Evolutionary conservation across 2,329 filamentous ascomycete species (phyloP).

Genomic region (Massarina eburnea): DNA sequence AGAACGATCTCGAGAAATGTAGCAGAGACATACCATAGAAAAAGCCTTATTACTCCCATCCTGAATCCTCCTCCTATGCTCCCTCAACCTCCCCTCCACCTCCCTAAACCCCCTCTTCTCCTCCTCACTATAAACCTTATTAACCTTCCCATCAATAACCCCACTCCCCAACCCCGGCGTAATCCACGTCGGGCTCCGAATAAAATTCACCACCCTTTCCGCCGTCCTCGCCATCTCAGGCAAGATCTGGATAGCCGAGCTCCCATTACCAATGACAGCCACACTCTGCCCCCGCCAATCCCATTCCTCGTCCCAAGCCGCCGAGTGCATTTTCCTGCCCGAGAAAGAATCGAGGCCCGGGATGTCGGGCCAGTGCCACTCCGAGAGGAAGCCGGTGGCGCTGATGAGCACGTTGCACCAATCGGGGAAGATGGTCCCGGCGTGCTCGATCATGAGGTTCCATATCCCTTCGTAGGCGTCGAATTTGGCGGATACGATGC

Average conservation of each 20-base stretch:
- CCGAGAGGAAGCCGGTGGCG: constrained; percentile 9
- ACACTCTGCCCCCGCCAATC: constrained; percentile 3
- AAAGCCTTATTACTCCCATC: constrained; percentile 2
- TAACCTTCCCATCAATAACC: constrained; percentile 1
- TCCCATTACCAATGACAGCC: constrained; percentile 6
- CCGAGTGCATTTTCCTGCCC: constrained; percentile 11
- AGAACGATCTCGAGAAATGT: constrained; percentile 31
- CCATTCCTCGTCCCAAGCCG: constrained; percentile 8
- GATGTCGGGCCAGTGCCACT: constrained; percentile 32
- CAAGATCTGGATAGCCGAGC: constrained; percentile 7
- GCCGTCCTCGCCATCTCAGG: constrained; percentile 1
- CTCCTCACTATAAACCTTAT: constrained; percentile 1
- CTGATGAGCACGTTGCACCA: constrained; percentile 37
- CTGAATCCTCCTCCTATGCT: constrained; percentile 3
- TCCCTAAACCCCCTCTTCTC: constrained; percentile 3
- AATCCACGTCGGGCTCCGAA: constrained; percentile 4
- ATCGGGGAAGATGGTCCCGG: constrained; percentile 26
- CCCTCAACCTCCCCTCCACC: background rate
- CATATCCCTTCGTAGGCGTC: constrained; percentile 38
- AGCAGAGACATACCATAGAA: background rate
- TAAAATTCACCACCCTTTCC: background rate
- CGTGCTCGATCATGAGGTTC: constrained; percentile 35
- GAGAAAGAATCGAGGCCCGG: constrained; percentile 7
- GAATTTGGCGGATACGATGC: constrained; percentile 38
- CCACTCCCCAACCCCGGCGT: background rate